These are phyloP conservation scores for Linaria vulgaris DNA, from an alignment of 257 asterid genomes.

Conservation along the genomic window DNA sequence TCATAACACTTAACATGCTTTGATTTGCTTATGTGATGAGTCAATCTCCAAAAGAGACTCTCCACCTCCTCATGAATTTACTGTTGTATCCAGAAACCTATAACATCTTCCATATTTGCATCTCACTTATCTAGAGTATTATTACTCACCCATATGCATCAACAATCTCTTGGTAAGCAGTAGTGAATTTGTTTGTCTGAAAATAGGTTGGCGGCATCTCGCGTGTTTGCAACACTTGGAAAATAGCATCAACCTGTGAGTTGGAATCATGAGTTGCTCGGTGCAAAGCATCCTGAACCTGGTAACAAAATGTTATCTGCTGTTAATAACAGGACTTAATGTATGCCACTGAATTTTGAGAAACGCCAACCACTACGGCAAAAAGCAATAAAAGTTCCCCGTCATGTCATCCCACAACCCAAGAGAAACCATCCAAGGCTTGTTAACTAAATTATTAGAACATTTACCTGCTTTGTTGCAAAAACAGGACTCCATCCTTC, in stretches of 20 bases:
- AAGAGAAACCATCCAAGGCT: too few relatives aligned
- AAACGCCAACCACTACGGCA: constrained; percentile 13
- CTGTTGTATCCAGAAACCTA: constrained; percentile 3
- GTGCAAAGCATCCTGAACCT: constrained; percentile 85
- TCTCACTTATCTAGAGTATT: constrained; percentile 18
- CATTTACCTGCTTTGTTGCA: constrained; percentile 78
- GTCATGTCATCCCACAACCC: background rate
- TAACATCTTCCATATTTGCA: constrained; percentile 1
- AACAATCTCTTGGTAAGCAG: constrained; percentile 90
- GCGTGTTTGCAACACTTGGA: constrained; percentile 79
- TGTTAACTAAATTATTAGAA: background rate
- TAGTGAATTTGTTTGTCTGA: constrained; percentile 81
- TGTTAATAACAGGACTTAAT: constrained; percentile 9
- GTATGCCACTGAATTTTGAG: constrained; percentile 15
- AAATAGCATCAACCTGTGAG: constrained; percentile 92
- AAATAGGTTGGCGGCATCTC: constrained; percentile 97
- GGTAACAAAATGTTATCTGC: constrained; percentile 25
- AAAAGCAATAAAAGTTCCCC: constrained; percentile 1
- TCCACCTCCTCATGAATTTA: background rate
- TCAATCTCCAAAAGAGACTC: constrained; percentile 8
- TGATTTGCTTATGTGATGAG: constrained; percentile 11
- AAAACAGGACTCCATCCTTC: constrained; percentile 99
- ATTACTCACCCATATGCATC: constrained; percentile 96
- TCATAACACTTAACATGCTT: background rate
- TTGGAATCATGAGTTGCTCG: constrained; percentile 78